phyloP scores from a whole-genome alignment of 1,284 basidiomycete genomes.

The Anthracocystis setariae region DNA sequence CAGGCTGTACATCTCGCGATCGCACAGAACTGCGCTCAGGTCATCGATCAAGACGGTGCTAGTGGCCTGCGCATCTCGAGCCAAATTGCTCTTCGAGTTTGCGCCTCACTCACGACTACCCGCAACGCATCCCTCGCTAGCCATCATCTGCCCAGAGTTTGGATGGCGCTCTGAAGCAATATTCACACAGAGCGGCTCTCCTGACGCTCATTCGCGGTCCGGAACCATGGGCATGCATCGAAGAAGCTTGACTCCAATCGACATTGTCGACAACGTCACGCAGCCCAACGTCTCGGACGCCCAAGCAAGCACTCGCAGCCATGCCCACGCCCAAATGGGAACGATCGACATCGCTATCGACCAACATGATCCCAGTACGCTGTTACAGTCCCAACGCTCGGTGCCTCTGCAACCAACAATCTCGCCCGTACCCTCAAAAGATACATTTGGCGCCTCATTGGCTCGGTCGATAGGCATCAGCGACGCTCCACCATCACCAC shows the following conservation, averaged over 20 bases:
- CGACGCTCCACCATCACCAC: conserved; percentile 14
- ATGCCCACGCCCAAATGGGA: conserved; percentile 6
- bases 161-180: not conserved
- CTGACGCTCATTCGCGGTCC: not conserved
- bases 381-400: conserved; percentile 19
- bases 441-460: conserved; percentile 1
- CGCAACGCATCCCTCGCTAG: no score
- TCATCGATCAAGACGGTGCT: no score
- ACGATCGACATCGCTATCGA: conserved; percentile 47
- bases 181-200: not conserved
- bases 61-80: no score
- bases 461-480: not conserved
- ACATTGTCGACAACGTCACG: conserved; percentile 32
- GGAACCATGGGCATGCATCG: conserved; percentile 22
- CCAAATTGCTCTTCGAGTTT: no score
- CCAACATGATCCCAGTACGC: conserved; percentile 36
- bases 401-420: conserved; percentile 10
- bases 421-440: conserved; percentile 2
- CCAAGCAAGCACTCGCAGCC: conserved; percentile 3
- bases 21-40: no score
- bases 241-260: conserved; percentile 17
- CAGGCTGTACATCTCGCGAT: no score
- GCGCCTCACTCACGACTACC: no score
- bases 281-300: conserved; percentile 10
- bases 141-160: not conserved